These are phyloP conservation scores for Cercospora nicotianae DNA, from an alignment of 2,329 filamentous ascomycete species.

Conservation along the genomic window DNA sequence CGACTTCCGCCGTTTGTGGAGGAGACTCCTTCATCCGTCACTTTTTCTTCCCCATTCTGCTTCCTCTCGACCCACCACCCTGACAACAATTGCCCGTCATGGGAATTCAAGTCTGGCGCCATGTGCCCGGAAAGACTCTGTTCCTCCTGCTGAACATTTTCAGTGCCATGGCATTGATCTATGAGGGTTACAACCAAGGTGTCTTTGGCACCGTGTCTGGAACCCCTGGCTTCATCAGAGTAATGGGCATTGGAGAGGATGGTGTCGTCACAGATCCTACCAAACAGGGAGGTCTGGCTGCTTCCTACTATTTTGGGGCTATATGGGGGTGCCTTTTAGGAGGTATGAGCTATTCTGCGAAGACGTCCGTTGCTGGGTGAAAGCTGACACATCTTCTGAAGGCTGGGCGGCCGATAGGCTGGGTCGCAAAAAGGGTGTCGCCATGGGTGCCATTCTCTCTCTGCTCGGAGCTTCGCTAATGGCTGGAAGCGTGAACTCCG, in stretches of 20 bases:
- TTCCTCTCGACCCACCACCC: neutral
- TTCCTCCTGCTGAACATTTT: conserved; percentile 35
- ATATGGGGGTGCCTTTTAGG: conserved; percentile 9
- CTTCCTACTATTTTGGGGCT: conserved; percentile 4
- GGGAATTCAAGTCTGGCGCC: conserved; percentile 33
- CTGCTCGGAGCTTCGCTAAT: conserved; percentile 34
- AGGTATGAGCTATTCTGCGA: neutral
- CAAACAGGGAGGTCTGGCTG: conserved; percentile 47
- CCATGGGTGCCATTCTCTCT: conserved; percentile 31
- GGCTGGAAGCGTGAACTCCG: conserved; percentile 26
- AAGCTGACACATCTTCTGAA: neutral
- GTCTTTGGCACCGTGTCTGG: conserved; percentile 35
- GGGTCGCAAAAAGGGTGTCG: conserved; percentile 33
- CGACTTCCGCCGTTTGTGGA: neutral
- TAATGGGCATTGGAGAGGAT: conserved; percentile 19
- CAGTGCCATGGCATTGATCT: conserved; percentile 32
- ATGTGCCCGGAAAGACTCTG: conserved; percentile 32
- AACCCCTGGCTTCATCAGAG: conserved; percentile 35
- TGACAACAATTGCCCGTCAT: conserved; percentile 19
- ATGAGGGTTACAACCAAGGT: conserved; percentile 39
- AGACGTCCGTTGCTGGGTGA: neutral
- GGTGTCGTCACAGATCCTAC: conserved; percentile 51
- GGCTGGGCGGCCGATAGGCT: conserved; percentile 35
- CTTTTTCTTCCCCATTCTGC: conserved; percentile 1
- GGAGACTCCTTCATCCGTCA: neutral